Base-by-base conservation (phyloP, 2,329 filamentous ascomycete genomes). In the Capronia coronata region DNA sequence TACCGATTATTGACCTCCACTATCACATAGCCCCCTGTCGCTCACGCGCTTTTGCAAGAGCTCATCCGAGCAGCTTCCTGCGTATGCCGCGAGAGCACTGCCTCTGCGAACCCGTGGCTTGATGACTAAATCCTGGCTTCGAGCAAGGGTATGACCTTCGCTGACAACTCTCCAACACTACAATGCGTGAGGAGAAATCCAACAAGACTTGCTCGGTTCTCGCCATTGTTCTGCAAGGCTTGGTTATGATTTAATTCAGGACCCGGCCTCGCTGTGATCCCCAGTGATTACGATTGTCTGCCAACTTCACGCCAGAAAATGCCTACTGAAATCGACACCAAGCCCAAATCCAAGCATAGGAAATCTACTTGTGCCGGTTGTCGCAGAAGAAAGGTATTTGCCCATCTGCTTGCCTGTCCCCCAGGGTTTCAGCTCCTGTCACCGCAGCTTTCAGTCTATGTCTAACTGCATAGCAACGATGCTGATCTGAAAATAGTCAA, bases 291-390 rank as follows among this genome's bases (percentile, higher is more conserved):
- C 7, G 10, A 11, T 38, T 19, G n/a, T 13, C 16, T 21, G 11
- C 21, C 10, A 39, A 13, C 14, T 18, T 9, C 14, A 39, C 6
- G 11, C 25, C 16, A 19, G 13, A 35, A 25, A 23, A 57, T 54
- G 55, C 46, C 51, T 23, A 19, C 43, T 35, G 51, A 57, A 44
- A 25, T 44, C 21, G 48, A 59, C n/a, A 21, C 43, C 25, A 59
- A 56, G 48, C 50, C 55, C 22, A 59, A 54, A 34, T 56, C 57
- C 11, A 60, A 60, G 42, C 57, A 60, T 41, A 48, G 57, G 19
- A 60, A 58, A 44, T 56, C 53, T 7, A 60, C 57, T 16, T 60
- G 57, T 42, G 57, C 56, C 25, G 57, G 56, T 5, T 60, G 57
- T 46, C 55, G 57, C n/a, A 46, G 57, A 41, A 46, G 57, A 48